phyloP scores from a whole-genome alignment of 1,284 basidiomycete species.

The Ganoderma lingzhi region DNA sequence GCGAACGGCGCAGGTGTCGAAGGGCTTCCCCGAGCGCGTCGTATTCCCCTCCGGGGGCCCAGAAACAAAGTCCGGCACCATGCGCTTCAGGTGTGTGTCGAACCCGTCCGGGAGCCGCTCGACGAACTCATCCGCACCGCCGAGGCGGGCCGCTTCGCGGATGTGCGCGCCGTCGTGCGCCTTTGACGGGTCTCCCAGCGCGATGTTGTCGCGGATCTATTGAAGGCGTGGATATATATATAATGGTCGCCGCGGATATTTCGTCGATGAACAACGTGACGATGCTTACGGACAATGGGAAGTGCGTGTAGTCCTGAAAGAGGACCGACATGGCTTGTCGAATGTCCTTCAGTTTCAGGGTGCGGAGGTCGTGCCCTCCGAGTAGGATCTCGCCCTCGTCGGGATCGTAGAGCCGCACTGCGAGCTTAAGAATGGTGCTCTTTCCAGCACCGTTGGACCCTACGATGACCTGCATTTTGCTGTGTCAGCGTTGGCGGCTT shows the following conservation, averaged over 20 bases:
- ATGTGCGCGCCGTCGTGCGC: constrained; percentile 60
- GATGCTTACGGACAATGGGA: constrained; percentile 69
- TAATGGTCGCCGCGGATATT: not conserved
- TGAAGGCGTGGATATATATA: not conserved
- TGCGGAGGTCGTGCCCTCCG: constrained; percentile 67
- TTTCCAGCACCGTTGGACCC: constrained; percentile 82
- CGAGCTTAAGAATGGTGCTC: constrained; percentile 78
- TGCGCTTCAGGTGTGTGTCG: constrained; percentile 75
- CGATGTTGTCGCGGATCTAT: constrained; percentile 81
- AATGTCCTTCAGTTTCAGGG: constrained; percentile 67
- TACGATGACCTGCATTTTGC: constrained; percentile 59
- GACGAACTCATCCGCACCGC: constrained; percentile 74
- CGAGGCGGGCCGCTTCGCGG: constrained; percentile 67
- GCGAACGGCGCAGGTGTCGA: constrained; percentile 61
- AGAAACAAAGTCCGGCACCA: constrained; percentile 71
- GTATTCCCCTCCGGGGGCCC: constrained; percentile 67
- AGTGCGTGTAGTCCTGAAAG: constrained; percentile 84
- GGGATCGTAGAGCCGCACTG: constrained; percentile 74
- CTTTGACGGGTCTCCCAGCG: constrained; percentile 66
- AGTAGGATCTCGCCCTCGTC: constrained; percentile 73
- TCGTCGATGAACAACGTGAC: not conserved
- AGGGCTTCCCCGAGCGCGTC: constrained; percentile 63
- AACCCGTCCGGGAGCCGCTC: constrained; percentile 69
- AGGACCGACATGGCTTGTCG: constrained; percentile 70
- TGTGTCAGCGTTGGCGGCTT: not conserved